phyloP scores from a whole-genome alignment of 441 rosid species.

The Gossypium schwendimanii region DNA sequence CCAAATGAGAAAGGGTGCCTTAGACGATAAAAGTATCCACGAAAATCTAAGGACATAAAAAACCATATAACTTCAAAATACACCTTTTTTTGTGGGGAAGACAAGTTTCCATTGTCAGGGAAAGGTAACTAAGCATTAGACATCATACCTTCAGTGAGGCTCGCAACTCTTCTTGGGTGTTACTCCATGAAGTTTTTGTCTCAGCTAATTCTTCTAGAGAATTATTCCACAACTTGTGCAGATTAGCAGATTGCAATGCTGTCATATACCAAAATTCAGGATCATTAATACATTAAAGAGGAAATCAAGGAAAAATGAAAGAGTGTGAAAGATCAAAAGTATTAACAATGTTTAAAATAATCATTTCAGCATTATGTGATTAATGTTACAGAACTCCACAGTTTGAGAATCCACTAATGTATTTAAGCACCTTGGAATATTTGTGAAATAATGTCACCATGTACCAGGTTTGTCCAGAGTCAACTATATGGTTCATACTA shows the following conservation, averaged over 20 bases:
- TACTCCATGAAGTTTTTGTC: constrained; percentile 28
- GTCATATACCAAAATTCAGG: constrained; percentile 27
- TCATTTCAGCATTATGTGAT: not conserved
- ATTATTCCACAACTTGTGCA: constrained; percentile 28
- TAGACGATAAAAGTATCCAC: not conserved
- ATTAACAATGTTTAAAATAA: not conserved
- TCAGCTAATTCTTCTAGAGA: constrained; percentile 41
- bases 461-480: constrained; percentile 5
- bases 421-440: not conserved
- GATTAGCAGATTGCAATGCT: constrained; percentile 23
- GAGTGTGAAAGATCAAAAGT: not conserved
- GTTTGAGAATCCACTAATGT: not conserved
- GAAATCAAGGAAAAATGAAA: constrained; percentile 1
- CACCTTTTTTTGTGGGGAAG: not conserved
- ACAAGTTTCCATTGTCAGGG: not conserved
- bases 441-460: not conserved
- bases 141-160: constrained; percentile 53
- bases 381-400: not conserved
- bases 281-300: not conserved
- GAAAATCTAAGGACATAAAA: not conserved
- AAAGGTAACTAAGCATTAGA: not conserved
- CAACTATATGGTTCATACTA: not conserved
- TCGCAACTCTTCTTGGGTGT: constrained; percentile 44
- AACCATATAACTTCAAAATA: not conserved
- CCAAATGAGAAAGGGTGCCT: not conserved